A percentile compares a stretch with the other conserved stretches of the same genome.
These are phyloP conservation scores for Punica granatum DNA, from an alignment of 345 rosid species.

Conservation along the genomic window DNA sequence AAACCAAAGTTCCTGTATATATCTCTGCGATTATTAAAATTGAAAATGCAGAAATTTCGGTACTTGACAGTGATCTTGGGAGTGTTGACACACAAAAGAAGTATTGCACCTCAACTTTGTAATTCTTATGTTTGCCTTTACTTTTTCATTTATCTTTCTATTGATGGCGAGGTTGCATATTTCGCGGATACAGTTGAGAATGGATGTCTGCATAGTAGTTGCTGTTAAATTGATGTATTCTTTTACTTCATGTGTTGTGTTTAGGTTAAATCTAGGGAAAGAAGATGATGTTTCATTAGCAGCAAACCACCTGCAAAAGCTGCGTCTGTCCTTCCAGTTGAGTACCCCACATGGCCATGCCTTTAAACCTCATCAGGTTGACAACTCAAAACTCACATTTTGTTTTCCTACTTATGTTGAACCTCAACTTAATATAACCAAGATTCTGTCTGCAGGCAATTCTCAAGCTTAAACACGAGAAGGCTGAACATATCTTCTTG, in stretches of 20 bases:
- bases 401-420: conserved; percentile 2
- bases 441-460: conserved; percentile 61
- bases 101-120: conserved; percentile 23
- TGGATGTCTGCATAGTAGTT: background rate
- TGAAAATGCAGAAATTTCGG: conserved; percentile 62
- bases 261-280: conserved; percentile 70
- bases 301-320: conserved; percentile 95
- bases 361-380: conserved; percentile 96
- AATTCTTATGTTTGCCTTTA: background rate
- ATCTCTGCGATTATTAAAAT: conserved; percentile 57
- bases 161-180: background rate
- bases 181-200: background rate
- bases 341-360: conserved; percentile 55
- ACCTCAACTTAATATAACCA: conserved; percentile 15
- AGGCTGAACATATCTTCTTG: conserved; percentile 80
- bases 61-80: conserved; percentile 84
- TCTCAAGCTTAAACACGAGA: conserved; percentile 84
- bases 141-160: background rate
- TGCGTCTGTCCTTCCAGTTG: conserved; percentile 65
- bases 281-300: conserved; percentile 52
- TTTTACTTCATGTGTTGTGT: conserved; percentile 6
- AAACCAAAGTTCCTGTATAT: conserved; percentile 47
- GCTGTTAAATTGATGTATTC: background rate
- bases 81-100: conserved; percentile 63
- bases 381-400: conserved; percentile 4